Conservation (phyloP, 208 protist genomes). For the Leishmania major region DNA sequence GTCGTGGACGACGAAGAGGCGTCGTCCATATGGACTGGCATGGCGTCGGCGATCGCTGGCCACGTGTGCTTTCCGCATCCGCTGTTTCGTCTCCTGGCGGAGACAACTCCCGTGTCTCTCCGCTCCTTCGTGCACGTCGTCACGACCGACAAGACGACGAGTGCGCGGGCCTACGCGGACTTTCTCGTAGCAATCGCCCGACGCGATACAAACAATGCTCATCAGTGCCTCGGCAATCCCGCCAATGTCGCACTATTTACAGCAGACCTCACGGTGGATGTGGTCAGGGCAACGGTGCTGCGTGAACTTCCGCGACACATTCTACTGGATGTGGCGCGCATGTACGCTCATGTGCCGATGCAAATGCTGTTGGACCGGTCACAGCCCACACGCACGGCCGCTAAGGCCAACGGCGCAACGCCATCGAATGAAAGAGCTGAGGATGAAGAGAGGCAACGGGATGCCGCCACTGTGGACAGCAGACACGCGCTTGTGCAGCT, state of each 20-base stretch:
- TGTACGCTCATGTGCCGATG: slow-evolving; percentile 39
- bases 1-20: not conserved
- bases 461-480: not conserved
- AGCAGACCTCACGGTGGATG: slow-evolving; percentile 13
- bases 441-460: not conserved
- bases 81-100: slow-evolving; percentile 8
- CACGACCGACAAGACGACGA: not conserved
- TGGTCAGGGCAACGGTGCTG: slow-evolving; percentile 16
- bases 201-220: slow-evolving; percentile 21
- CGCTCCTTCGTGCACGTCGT: not conserved
- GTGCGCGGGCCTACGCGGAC: slow-evolving; percentile 4
- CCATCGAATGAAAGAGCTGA: not conserved
- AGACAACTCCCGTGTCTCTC: slow-evolving; percentile 24
- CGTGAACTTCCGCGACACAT: slow-evolving; percentile 38
- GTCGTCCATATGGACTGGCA: slow-evolving; percentile 15
- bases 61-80: slow-evolving; percentile 32
- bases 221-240: slow-evolving; percentile 6
- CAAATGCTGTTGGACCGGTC: slow-evolving; percentile 17
- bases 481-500: slow-evolving; percentile 23
- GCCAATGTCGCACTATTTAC: slow-evolving; percentile 9
- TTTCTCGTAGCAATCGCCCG: slow-evolving; percentile 26
- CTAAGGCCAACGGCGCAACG: too few relatives aligned
- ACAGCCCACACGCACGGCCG: not conserved
- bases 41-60: slow-evolving; percentile 5
- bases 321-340: slow-evolving; percentile 39